Evolutionary conservation across 2,329 filamentous ascomycete genomes (phyloP).

Genomic region (Akanthomyces uredinophilus): DNA sequence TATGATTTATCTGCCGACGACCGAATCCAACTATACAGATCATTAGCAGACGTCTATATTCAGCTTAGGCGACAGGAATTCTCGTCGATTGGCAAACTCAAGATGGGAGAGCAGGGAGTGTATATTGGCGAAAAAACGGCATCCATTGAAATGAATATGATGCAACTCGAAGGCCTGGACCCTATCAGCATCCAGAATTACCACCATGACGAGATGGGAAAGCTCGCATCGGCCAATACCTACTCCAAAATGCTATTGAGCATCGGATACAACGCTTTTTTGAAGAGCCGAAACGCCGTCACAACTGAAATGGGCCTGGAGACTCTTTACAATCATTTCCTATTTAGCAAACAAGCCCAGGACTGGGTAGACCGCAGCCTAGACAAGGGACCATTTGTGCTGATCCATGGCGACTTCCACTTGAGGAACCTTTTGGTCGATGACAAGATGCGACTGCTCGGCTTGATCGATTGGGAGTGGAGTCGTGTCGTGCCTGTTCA

Average conservation of each 20-base stretch:
- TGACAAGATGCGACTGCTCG: constrained; percentile 11
- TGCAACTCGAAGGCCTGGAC: not conserved
- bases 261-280: constrained; percentile 15
- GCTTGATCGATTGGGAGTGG: constrained; percentile 19
- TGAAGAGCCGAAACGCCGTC: constrained; percentile 8
- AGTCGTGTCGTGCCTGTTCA: constrained; percentile 19
- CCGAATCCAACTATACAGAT: not conserved
- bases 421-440: constrained; percentile 16
- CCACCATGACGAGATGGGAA: not conserved
- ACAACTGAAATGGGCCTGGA: constrained; percentile 8
- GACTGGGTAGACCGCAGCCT: constrained; percentile 13
- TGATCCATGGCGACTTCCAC: constrained; percentile 17
- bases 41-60: not conserved
- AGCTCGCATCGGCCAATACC: not conserved
- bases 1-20: not conserved
- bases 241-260: constrained; percentile 12
- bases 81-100: not conserved
- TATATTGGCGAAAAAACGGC: not conserved
- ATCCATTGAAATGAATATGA: not conserved
- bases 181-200: not conserved
- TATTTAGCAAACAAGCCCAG: constrained; percentile 13
- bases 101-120: not conserved
- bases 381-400: constrained; percentile 15
- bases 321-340: constrained; percentile 14
- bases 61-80: not conserved